Conservation (phyloP, 2,329 filamentous ascomycete genomes). For the Aspergillus fumigatiaffinis region DNA sequence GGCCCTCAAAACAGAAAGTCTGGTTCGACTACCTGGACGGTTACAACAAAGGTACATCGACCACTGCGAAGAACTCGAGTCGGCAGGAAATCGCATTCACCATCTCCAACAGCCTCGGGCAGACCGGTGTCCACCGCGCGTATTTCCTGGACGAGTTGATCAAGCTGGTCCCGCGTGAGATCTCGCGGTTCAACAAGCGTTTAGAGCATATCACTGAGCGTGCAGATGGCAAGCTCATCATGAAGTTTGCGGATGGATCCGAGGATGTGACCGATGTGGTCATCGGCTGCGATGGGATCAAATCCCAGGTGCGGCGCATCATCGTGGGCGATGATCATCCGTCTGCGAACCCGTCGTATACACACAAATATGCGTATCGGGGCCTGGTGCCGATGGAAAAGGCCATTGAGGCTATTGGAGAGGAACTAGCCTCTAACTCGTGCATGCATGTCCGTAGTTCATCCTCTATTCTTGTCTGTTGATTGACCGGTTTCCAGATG, state of each 20-base stretch:
- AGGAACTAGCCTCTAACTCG: slow-evolving; percentile 37
- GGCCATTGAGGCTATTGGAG: slow-evolving; percentile 44
- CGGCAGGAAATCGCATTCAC: slow-evolving; percentile 21
- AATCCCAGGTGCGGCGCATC: slow-evolving; percentile 44
- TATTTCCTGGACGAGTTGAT: slow-evolving; percentile 36
- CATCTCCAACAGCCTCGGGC: slow-evolving; percentile 19
- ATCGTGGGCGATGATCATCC: slow-evolving; percentile 42
- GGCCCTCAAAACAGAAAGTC: slow-evolving; percentile 26
- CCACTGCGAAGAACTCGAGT: slow-evolving; percentile 2
- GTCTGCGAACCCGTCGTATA: slow-evolving; percentile 45
- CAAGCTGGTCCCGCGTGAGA: slow-evolving; percentile 24
- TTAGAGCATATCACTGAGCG: slow-evolving; percentile 16
- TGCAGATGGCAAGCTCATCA: slow-evolving; percentile 24
- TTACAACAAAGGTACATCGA: slow-evolving; percentile 6
- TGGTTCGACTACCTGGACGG: slow-evolving; percentile 24
- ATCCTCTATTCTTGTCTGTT: neutral
- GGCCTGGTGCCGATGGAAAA: slow-evolving; percentile 49
- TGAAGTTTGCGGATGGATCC: slow-evolving; percentile 44
- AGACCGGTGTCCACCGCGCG: slow-evolving; percentile 26
- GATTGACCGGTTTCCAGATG: slow-evolving; percentile 14
- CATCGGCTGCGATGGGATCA: slow-evolving; percentile 49
- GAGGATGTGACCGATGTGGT: slow-evolving; percentile 41
- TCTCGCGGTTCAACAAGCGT: slow-evolving; percentile 25
- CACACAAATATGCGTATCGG: slow-evolving; percentile 52
- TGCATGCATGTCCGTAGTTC: slow-evolving; percentile 28